Conservation (phyloP, 495 filamentous ascomycete genomes). For the Aspergillus bertholletiae region DNA sequence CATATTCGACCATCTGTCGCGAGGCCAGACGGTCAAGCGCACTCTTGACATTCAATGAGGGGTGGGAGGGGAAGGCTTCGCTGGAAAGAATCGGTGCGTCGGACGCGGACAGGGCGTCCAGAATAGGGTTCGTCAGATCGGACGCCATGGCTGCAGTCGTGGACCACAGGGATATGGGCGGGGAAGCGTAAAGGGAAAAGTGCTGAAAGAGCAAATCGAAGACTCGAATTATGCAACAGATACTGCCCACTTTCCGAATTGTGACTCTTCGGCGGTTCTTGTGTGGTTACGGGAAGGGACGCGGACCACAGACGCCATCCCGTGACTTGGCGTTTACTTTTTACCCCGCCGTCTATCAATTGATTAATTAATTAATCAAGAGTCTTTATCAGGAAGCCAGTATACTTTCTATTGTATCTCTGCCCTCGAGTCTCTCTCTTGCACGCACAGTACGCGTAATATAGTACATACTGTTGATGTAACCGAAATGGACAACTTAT, state of each 20-base stretch:
- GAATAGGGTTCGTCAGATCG: slow-evolving; percentile 62
- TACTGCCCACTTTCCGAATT: slow-evolving; percentile 22
- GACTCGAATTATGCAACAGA: slow-evolving; percentile 16
- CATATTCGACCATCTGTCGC: slow-evolving; percentile 81
- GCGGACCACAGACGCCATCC: slow-evolving; percentile 15
- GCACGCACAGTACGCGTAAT: no score
- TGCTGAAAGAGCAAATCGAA: slow-evolving; percentile 7
- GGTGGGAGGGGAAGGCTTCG: slow-evolving; percentile 70
- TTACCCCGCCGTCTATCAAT: slow-evolving; percentile 17
- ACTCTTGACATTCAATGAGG: slow-evolving; percentile 73
- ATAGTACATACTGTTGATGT: no score
- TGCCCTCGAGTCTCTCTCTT: no score
- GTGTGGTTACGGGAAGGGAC: slow-evolving; percentile 17
- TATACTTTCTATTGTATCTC: no score
- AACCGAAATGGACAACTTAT: no score
- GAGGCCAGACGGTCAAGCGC: slow-evolving; percentile 81
- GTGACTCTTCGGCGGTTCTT: slow-evolving; percentile 21
- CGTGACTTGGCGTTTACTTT: slow-evolving; percentile 14
- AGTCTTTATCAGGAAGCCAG: neutral
- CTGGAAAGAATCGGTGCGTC: slow-evolving; percentile 64
- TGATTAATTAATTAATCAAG: neutral
- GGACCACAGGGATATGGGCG: slow-evolving; percentile 22
- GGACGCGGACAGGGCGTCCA: slow-evolving; percentile 62
- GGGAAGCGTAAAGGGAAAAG: slow-evolving; percentile 11
- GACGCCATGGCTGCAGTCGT: slow-evolving; percentile 47